These are phyloP conservation scores for Thelonectria olida DNA, from an alignment of 2,329 filamentous ascomycete species.

Conservation along the genomic window DNA sequence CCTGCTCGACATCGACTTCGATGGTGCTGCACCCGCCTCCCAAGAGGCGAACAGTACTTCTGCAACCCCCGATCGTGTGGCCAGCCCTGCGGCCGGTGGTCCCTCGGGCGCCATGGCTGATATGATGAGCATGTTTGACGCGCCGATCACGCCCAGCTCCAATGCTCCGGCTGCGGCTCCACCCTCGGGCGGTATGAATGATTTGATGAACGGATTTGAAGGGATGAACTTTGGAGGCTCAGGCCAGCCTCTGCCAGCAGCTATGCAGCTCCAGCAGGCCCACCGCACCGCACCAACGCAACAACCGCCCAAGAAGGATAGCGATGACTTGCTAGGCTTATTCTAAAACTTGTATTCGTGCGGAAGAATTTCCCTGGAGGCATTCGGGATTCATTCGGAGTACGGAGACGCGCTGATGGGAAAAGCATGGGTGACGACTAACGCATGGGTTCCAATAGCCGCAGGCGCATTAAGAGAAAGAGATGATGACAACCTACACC, in stretches of 20 bases:
- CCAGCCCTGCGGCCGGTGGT: conserved; percentile 64
- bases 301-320: conserved; percentile 63
- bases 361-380: conserved; percentile 20
- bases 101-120: conserved; percentile 64
- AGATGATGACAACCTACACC: conserved; percentile 29
- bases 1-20: conserved; percentile 94
- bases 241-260: conserved; percentile 71
- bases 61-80: conserved; percentile 74
- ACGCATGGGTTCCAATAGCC: conserved; percentile 23
- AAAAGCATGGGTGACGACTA: conserved; percentile 21
- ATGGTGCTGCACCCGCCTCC: conserved; percentile 91
- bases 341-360: conserved; percentile 42
- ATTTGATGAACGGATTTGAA: conserved; percentile 90
- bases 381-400: conserved; percentile 24
- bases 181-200: conserved; percentile 73
- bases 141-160: conserved; percentile 63
- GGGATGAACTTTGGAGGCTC: conserved; percentile 75
- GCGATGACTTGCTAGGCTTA: conserved; percentile 66
- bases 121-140: conserved; percentile 77
- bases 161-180: conserved; percentile 36
- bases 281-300: conserved; percentile 39
- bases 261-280: conserved; percentile 61
- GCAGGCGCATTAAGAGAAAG: conserved; percentile 30
- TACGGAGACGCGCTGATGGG: conserved; percentile 28
- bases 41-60: conserved; percentile 66